These are phyloP conservation scores for Kappamyces sp. DNA, from an alignment of 192 early-diverging fungal species.

Conservation along the genomic window DNA sequence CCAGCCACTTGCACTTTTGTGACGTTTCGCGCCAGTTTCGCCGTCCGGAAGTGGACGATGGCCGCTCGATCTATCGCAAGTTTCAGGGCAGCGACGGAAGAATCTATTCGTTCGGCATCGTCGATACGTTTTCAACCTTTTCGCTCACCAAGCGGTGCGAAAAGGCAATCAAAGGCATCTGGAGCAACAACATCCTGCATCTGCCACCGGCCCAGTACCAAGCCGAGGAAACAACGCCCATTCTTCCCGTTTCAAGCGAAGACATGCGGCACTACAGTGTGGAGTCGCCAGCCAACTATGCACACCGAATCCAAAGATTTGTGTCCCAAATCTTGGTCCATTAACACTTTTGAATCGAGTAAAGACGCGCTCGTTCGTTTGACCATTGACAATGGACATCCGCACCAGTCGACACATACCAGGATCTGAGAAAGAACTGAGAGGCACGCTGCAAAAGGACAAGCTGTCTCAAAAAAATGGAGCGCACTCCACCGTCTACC, in stretches of 20 bases:
- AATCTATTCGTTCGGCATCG: conserved; percentile 11
- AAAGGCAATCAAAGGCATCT: too few species aligned
- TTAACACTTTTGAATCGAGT: background rate
- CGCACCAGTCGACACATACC: background rate
- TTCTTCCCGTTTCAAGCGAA: too few species aligned
- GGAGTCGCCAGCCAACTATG: background rate
- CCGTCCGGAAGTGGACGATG: background rate
- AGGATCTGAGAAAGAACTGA: conserved; percentile 3
- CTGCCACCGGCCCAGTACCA: too few species aligned
- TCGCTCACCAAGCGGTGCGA: too few species aligned
- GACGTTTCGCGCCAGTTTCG: background rate
- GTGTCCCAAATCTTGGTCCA: background rate
- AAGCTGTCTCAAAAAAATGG: conserved; percentile 44
- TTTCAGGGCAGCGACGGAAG: background rate
- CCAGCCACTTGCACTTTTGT: background rate
- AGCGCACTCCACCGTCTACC: conserved; percentile 47
- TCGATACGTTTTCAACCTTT: background rate
- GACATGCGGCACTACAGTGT: background rate
- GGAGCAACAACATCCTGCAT: too few species aligned
- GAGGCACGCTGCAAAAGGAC: conserved; percentile 40
- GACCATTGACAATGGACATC: background rate
- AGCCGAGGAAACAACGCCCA: too few species aligned
- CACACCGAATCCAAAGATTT: background rate
- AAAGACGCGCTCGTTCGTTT: background rate
- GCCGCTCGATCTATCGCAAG: background rate